Evolutionary conservation across 768 basidiomycete genomes (phyloP), one percentile per base, ranked within the genome.

Genomic region (Termitomyces sp.): DNA sequence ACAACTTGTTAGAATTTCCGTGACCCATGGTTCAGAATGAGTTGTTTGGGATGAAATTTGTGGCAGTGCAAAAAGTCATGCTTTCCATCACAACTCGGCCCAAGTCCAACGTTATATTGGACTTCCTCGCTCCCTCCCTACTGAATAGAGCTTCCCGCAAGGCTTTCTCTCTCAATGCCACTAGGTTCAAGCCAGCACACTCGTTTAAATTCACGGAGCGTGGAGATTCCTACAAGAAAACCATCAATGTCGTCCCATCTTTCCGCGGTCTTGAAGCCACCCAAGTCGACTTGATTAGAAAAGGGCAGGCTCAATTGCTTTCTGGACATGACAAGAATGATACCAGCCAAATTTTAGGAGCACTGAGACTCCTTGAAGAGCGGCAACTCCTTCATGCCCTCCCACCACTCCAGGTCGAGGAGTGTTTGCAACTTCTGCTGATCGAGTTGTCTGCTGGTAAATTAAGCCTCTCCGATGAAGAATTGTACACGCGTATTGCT

Each of bases 1-100:
- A 94, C 30, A 94, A 74, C 70, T 92, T 92, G 79, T 88, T 79
- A 33, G 87, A 88, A 67, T 90, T 91, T 69, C 91, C 91, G 76
- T 93, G 90, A 51, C 91, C 89, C 89, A 91, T 91, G 57, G 62
- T 73, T 53, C 20, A 8, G 36, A 30, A 61, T 14, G 10, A 11
- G n/a, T 5, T 36, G 24, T n/a, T 44, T 36, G 45, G 10, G 13
- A 24, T 9, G 35, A 33, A 47, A 8, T 33, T 10, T 36, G 57
- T 62, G 57, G 52, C 60, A 38, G 56, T 57, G 55, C 44, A 50
- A 53, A 38, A 52, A 40, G 36, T 53, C n/a, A 54, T 59, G 55
- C 55, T 62, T 46, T 38, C 62, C 30, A 57, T 43, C n/a, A 62
- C 61, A 30, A n/a, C 64, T 54, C 67, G 64, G 32, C 65, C 57